These are phyloP conservation scores for Magnolia sinica DNA, from an alignment of 164 flowering plant species.

Conservation along the genomic window DNA sequence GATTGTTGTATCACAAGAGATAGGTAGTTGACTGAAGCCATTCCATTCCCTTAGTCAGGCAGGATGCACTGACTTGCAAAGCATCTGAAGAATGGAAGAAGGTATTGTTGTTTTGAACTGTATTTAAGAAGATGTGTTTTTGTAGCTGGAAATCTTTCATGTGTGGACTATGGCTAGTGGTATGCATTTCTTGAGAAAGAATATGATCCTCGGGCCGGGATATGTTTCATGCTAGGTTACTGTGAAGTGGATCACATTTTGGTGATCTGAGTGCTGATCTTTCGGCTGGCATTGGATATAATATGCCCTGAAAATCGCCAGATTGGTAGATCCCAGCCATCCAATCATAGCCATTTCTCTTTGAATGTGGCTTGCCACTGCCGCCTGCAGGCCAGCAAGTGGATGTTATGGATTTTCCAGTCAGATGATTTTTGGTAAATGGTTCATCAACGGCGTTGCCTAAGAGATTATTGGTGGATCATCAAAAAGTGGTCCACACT, in stretches of 20 bases:
- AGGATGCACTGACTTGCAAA: constrained; percentile 59
- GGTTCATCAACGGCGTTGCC: neutral
- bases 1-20: constrained; percentile 15
- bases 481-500: no score
- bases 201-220: neutral
- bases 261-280: neutral
- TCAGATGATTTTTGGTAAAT: neutral
- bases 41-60: constrained; percentile 53
- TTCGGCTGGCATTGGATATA: neutral
- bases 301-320: neutral
- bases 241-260: neutral
- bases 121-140: neutral
- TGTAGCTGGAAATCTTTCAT: neutral
- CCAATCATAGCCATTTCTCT: neutral
- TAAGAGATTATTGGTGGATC: neutral
- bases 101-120: neutral
- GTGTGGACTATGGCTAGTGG: neutral
- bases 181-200: neutral
- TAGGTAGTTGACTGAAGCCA: constrained; percentile 23
- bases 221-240: neutral
- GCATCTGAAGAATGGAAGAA: constrained; percentile 12
- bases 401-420: neutral
- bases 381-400: no score
- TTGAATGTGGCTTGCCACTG: neutral
- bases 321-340: neutral